Conservation (phyloP, 2,329 filamentous ascomycete species). For the Colletotrichum spinosum region DNA sequence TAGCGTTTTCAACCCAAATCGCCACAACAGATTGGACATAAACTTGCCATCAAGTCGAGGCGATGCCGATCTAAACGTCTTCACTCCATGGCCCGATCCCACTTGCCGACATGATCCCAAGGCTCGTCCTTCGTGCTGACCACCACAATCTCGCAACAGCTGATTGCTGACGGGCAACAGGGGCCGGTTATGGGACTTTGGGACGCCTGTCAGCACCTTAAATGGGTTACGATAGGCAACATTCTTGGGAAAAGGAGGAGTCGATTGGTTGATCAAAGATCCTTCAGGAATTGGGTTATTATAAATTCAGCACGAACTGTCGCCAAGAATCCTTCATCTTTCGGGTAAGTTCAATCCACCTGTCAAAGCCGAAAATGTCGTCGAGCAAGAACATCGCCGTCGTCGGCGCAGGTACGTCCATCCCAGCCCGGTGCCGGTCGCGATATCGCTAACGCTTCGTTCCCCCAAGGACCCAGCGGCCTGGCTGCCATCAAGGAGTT, state of each 20-base stretch:
- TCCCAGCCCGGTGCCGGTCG: neutral
- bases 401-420: slow-evolving; percentile 40
- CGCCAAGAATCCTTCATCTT: too few relatives aligned
- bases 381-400: slow-evolving; percentile 39
- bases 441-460: neutral
- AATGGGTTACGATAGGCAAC: neutral
- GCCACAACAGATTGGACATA: too few relatives aligned
- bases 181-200: neutral
- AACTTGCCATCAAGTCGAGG: too few relatives aligned
- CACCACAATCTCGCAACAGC: neutral
- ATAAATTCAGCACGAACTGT: too few relatives aligned
- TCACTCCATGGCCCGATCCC: too few relatives aligned
- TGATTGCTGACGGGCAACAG: neutral
- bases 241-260: slow-evolving; percentile 1
- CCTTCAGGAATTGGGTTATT: too few relatives aligned
- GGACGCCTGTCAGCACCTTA: slow-evolving; percentile 17
- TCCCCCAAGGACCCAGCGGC: slow-evolving; percentile 47
- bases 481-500: slow-evolving; percentile 52
- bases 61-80: too few relatives aligned
- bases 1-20: too few relatives aligned
- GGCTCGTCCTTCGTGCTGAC: neutral
- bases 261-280: neutral
- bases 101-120: too few relatives aligned
- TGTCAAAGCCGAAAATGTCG: neutral
- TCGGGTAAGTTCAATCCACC: too few relatives aligned